Evolutionary conservation across 2,329 filamentous ascomycete species (phyloP).

Genomic region (Penicillium sp.): DNA sequence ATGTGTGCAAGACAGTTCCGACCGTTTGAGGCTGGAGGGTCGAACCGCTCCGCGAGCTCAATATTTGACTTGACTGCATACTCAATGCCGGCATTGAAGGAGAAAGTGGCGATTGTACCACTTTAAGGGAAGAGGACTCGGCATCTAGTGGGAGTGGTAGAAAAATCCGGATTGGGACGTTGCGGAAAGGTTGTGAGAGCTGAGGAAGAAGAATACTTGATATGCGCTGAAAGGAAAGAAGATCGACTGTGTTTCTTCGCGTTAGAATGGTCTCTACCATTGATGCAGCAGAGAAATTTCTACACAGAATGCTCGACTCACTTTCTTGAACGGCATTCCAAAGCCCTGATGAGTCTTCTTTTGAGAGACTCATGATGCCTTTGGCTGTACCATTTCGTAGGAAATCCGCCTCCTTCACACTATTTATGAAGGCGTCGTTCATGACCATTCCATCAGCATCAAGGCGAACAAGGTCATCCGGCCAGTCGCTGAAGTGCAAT

Average conservation of each 20-base stretch:
- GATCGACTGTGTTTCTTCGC: constrained; percentile 59
- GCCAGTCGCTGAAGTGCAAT: constrained; percentile 61
- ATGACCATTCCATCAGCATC: constrained; percentile 57
- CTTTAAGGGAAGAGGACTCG: constrained; percentile 54
- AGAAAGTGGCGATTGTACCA: constrained; percentile 73
- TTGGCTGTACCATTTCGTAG: constrained; percentile 84
- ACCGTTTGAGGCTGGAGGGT: constrained; percentile 63
- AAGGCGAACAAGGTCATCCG: constrained; percentile 57
- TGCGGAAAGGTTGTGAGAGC: constrained; percentile 67
- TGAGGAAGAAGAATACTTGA: constrained; percentile 73
- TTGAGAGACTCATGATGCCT: constrained; percentile 84
- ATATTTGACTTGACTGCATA: constrained; percentile 27
- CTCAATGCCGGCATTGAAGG: constrained; percentile 42
- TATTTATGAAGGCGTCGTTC: constrained; percentile 67
- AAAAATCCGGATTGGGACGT: constrained; percentile 87
- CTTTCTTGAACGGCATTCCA: constrained; percentile 78
- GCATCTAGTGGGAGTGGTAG: constrained; percentile 66
- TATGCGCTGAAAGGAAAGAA: constrained; percentile 69
- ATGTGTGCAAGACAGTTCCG: constrained; percentile 70
- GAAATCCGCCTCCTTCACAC: constrained; percentile 80
- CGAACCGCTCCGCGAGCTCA: constrained; percentile 18
- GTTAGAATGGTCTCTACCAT: background rate
- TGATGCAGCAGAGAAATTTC: background rate
- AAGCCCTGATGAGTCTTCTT: constrained; percentile 76
- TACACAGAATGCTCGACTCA: constrained; percentile 37